phyloP scores from a whole-genome alignment of 176 grass and related monocot species.

The Triticum aestivum region IWGSC_CS_RefSeq_v2.1 NC_057802.1:44080486-44080985 shows the following conservation, averaged over 20 bases:
- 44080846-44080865: not conserved
- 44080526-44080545: slow-evolving; percentile 93
- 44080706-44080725: slow-evolving; percentile 90
- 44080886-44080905: not conserved
- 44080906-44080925: slow-evolving; percentile 25
- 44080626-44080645: slow-evolving; percentile 86
- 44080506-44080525: slow-evolving; percentile 63
- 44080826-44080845: not conserved
- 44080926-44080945: slow-evolving; percentile 89
- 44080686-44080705: slow-evolving; percentile 77
- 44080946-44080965: slow-evolving; percentile 78
- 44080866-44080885: not conserved
- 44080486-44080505: slow-evolving; percentile 25
- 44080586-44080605: slow-evolving; percentile 84
- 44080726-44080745: slow-evolving; percentile 81
- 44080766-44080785: slow-evolving; percentile 65
- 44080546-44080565: slow-evolving; percentile 69
- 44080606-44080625: slow-evolving; percentile 88
- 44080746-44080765: slow-evolving; percentile 99
- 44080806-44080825: slow-evolving; percentile 14
- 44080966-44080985: slow-evolving; percentile 81
- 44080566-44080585: slow-evolving; percentile 85
- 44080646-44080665: slow-evolving; percentile 96
- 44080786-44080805: not conserved
- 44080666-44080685: slow-evolving; percentile 91